Percentiles rank a stretch among this genome's conserved stretches.
These are phyloP conservation scores for Pythium pyrilobum DNA, from an alignment of 352 stramenopile genomes.

Conservation along the genomic window DNA sequence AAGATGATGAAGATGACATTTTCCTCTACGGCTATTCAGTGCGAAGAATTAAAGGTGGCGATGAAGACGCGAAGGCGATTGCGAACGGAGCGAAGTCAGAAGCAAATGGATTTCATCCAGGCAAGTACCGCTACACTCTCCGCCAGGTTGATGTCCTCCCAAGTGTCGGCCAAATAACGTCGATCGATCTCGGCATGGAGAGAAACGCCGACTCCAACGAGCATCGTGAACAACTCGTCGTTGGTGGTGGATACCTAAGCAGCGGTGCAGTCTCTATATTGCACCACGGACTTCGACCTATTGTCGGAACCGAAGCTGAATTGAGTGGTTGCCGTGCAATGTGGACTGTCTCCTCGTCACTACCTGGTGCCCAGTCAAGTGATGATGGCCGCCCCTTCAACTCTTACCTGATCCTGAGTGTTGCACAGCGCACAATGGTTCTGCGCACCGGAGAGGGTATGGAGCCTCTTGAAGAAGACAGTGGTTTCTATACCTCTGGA, in stretches of 20 bases:
- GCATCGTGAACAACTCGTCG: slow-evolving; percentile 71
- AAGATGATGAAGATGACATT: slow-evolving; percentile 56
- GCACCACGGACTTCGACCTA: slow-evolving; percentile 75
- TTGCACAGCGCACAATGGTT: slow-evolving; percentile 82
- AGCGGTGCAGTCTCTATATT: slow-evolving; percentile 70
- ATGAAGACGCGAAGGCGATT: slow-evolving; percentile 13
- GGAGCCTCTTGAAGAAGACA: slow-evolving; percentile 78
- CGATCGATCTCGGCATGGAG: slow-evolving; percentile 73
- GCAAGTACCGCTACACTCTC: slow-evolving; percentile 45
- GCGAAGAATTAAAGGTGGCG: slow-evolving; percentile 8
- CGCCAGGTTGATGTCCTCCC: slow-evolving; percentile 59
- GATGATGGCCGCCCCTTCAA: slow-evolving; percentile 56
- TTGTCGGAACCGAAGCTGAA: slow-evolving; percentile 77
- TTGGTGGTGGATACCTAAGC: slow-evolving; percentile 59
- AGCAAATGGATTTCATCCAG: background rate
- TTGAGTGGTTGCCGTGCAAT: slow-evolving; percentile 79
- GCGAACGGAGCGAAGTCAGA: slow-evolving; percentile 2
- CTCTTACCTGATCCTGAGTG: slow-evolving; percentile 77
- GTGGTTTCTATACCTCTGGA: slow-evolving; percentile 78
- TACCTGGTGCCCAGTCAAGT: slow-evolving; percentile 40
- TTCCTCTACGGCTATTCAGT: slow-evolving; percentile 60
- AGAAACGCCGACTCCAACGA: slow-evolving; percentile 74
- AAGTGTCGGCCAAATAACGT: slow-evolving; percentile 78
- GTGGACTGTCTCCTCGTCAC: slow-evolving; percentile 77
- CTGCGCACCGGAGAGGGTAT: slow-evolving; percentile 79